Percentiles rank a stretch among this genome's conserved stretches.
Conservation (phyloP, 495 filamentous ascomycete genomes). For the Corynascus novoguineensis region DNA sequence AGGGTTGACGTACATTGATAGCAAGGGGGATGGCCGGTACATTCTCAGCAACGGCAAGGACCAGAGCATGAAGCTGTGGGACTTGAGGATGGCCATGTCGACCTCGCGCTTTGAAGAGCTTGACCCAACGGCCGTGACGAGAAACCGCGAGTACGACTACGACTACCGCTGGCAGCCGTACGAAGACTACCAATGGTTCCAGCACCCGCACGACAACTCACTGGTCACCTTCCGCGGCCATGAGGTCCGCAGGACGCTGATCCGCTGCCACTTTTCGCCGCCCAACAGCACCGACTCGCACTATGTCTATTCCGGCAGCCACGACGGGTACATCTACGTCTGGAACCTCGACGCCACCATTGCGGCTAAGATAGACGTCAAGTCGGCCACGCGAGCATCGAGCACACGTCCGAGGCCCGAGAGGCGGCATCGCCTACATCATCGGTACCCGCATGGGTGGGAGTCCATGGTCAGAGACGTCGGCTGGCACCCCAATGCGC, state of each 20-base stretch:
- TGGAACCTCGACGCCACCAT: conserved; percentile 92
- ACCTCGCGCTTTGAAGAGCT: conserved; percentile 55
- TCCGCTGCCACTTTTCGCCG: conserved; percentile 93
- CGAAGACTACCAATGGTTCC: conserved; percentile 60
- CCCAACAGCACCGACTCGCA: conserved; percentile 80
- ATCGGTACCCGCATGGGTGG: conserved; percentile 48
- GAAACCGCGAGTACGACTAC: conserved; percentile 60
- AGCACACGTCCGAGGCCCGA: conserved; percentile 5
- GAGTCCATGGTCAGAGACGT: conserved; percentile 85
- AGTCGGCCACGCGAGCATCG: conserved; percentile 49
- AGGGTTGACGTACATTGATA: conserved; percentile 91
- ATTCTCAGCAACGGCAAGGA: conserved; percentile 93
- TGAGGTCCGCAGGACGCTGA: conserved; percentile 78
- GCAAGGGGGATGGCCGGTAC: conserved; percentile 92
- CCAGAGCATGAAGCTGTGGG: conserved; percentile 97
- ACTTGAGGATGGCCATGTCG: conserved; percentile 76
- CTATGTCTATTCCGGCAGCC: conserved; percentile 88
- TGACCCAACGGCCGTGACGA: conserved; percentile 30
- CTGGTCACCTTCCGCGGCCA: conserved; percentile 92
- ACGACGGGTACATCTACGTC: conserved; percentile 81
- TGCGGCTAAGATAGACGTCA: conserved; percentile 75
- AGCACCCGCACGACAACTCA: conserved; percentile 82
- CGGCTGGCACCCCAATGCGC: conserved; percentile 89
- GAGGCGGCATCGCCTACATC: conserved; percentile 23
- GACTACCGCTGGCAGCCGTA: conserved; percentile 81